Base-by-base conservation (phyloP, 2,329 filamentous ascomycete genomes). In the Fusarium oligoseptatum region DNA sequence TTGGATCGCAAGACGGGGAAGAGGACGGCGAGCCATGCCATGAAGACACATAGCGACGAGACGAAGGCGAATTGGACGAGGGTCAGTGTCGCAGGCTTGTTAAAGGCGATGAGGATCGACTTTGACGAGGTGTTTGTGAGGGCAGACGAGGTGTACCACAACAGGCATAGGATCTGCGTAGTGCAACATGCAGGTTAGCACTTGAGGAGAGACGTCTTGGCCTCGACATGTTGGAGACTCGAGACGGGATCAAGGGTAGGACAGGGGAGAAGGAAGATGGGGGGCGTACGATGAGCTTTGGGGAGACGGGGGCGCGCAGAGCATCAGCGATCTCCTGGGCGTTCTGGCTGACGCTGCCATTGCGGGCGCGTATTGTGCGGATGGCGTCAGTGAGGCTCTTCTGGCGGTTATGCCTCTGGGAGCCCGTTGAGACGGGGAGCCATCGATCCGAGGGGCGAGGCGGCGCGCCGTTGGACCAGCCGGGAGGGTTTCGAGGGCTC, bases 111-210 rank as follows among this genome's bases (percentile, higher is more conserved):
- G 71, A 98, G 88, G 80, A 99, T 99, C 20, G 96, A 94, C 85
- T 99, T 99, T 62, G 97, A 98, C 27, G 97, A 98, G 3, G 97
- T 98, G 82, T 98, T 99, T 72, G 97, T 98, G 77, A 98, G 87
- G 72, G 97, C 97, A 50, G 96, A 98, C 27, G 95, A 97, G 82
- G 94, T 90, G 86, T 98, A 99, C 97, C 97, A 98, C 80, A 96
- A 85, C 67, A 95, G 85, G 84, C 96, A 98, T 58, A 98, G 91
- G 60, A 89, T 84, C 96, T 98, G 83, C 76, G 63, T 68, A 67
- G 78, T 83, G 80, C 77, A 78, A 69, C 66, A 73, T 74, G 17
- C 68, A 78, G 75, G 69, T 75, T 61, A 77, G 71, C 68, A 73
- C 63, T 72, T 64, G 56, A 32, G 27, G 11, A n/a, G 48, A 32